Evolutionary conservation across 202 grass and related monocot species (phyloP).

Genomic region (Saccharum hybrid): DNA sequence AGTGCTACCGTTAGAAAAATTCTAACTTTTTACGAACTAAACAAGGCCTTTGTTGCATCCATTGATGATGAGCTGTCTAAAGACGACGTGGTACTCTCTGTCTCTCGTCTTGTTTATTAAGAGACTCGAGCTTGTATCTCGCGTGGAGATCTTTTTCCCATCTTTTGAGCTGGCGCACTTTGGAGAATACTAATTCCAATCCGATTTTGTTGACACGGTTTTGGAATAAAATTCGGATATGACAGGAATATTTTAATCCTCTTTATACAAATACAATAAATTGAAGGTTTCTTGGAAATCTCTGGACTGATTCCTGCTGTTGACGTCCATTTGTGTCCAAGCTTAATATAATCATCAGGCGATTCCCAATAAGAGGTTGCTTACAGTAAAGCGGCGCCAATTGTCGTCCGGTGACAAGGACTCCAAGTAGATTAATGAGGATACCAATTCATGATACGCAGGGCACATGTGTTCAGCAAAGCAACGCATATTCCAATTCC

Average conservation of each 20-base stretch:
- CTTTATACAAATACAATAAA: neutral
- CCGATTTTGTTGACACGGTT: neutral
- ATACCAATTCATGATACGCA: constrained; percentile 8
- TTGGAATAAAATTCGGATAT: neutral
- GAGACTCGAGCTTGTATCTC: neutral
- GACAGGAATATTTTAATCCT: neutral
- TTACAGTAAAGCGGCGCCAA: constrained; percentile 5
- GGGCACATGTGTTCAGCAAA: constrained; percentile 3
- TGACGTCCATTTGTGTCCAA: neutral
- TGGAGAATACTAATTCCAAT: neutral
- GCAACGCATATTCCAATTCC: constrained; percentile 24
- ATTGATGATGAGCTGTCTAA: neutral
- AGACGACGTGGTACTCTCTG: too few relatives aligned
- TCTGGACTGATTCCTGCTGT: neutral
- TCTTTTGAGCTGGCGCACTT: neutral
- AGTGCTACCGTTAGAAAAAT: too few relatives aligned
- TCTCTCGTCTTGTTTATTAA: neutral
- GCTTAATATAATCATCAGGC: neutral
- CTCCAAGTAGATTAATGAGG: neutral
- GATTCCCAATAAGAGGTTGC: neutral
- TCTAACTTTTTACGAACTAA: too few relatives aligned
- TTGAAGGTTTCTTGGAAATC: neutral
- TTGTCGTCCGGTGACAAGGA: constrained; percentile 40
- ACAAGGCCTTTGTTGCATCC: neutral
- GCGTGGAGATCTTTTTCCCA: neutral